Evolutionary conservation across 2,329 filamentous ascomycete genomes (phyloP), one percentile per base, ranked within the genome.

Genomic region (Hawksworthiomyces lignivorus): DNA sequence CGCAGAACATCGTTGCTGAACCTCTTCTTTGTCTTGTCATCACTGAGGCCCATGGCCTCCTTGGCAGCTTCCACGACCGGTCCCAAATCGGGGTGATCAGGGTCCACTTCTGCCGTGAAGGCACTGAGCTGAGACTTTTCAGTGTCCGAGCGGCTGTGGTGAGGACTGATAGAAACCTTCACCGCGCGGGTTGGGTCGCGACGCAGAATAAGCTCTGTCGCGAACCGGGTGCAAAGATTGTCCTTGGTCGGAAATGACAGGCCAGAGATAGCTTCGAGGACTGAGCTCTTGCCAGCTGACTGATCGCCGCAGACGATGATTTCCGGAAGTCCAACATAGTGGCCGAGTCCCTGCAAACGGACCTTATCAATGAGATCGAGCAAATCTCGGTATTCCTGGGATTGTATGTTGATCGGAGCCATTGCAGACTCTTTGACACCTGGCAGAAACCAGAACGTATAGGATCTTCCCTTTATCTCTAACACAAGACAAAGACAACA

Each of bases 251-350:
- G 77, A 47, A 84, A 83, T 0, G 68, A 65, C 2, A 83, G 66
- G 4, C 74, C 69, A 0, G 78, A 79, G 29, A 84, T 75, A 2
- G 76, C 78, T 50, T 83, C 76, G 0, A 84, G 67, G 0, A 82
- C 75, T 0, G 77, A 81, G 43, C 73, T 80, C 54, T 84, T 84
- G 4, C 78, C 79, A 1, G 72, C 70, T 0, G 72, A 78, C 49
- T 81, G 76, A 44, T 80, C 72, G 3, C 79, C 77, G 38, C 70
- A 75, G 11, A 81, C 75, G 21, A 81, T 70, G 43, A 71, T 67
- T 47, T 70, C 60, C 0, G 68, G 68, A 0, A 70, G 55, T 12
- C 62, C 60, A 14, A 72, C 56, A 44, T 60, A 57, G 6, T 58
- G 52, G 34, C 59, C 59, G 24, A 66, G 50, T 0, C 62, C 60